Conservation (phyloP, 768 basidiomycete species). For the Boletus tomentosulus region DNA sequence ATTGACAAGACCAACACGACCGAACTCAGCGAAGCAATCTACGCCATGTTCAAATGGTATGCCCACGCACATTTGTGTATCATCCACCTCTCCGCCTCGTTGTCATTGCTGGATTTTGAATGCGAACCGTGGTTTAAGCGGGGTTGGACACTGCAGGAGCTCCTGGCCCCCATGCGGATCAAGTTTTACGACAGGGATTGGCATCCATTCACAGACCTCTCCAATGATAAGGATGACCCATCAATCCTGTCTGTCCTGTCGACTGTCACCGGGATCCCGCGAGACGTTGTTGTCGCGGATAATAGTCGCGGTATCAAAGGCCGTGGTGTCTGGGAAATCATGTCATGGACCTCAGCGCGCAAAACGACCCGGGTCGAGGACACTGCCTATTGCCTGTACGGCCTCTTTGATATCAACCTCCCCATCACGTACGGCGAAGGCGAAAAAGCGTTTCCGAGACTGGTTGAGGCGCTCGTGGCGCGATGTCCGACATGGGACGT, state of each 20-base stretch:
- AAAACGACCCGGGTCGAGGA: conserved; percentile 29
- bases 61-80: conserved; percentile 27
- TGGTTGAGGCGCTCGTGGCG: conserved; percentile 18
- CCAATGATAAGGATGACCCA: conserved; percentile 16
- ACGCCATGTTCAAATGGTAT: conserved; percentile 34
- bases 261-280: conserved; percentile 18
- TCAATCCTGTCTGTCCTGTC: conserved; percentile 10
- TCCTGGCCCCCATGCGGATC: conserved; percentile 24
- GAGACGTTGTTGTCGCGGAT: conserved; percentile 12
- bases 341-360: conserved; percentile 30
- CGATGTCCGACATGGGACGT: conserved; percentile 18
- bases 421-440: conserved; percentile 31
- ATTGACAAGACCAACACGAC: conserved; percentile 23
- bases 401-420: conserved; percentile 23
- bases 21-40: conserved; percentile 31
- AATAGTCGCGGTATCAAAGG: conserved; percentile 17
- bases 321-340: conserved; percentile 20
- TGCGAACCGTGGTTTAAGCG: conserved; percentile 25
- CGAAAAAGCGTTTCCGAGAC: conserved; percentile 24
- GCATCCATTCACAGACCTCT: conserved; percentile 10
- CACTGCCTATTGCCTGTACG: conserved; percentile 25
- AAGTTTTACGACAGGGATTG: conserved; percentile 25
- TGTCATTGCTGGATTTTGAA: conserved; percentile 10
- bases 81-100: conserved; percentile 19
- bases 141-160: conserved; percentile 25